These are phyloP conservation scores for Raphanus hybrid DNA, from an alignment of 441 rosid species.

Conservation along the genomic window DNA sequence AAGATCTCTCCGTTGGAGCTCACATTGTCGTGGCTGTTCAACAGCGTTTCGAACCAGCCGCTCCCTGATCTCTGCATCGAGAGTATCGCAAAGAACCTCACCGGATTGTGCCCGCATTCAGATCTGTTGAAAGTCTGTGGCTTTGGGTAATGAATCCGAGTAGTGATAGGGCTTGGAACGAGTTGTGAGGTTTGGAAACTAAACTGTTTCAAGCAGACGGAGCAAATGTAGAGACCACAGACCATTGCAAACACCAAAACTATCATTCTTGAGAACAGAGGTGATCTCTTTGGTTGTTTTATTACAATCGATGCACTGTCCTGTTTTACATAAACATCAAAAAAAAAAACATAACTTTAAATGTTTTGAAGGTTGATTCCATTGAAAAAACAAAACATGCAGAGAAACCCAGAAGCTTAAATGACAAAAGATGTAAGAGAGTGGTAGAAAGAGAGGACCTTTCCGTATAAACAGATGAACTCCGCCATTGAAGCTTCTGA, in stretches of 20 bases:
- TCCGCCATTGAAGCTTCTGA: constrained; percentile 55
- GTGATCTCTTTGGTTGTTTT: constrained; percentile 75
- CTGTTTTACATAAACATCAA: constrained; percentile 44
- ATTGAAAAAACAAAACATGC: no score
- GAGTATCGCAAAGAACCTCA: constrained; percentile 79
- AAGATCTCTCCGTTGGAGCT: constrained; percentile 98
- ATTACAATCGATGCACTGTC: constrained; percentile 56
- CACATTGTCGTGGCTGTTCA: constrained; percentile 85
- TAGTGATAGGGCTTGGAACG: constrained; percentile 41
- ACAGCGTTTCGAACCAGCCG: constrained; percentile 96
- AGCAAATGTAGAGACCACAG: constrained; percentile 73
- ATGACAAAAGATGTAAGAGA: no score
- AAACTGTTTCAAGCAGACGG: constrained; percentile 70
- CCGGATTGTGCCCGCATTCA: constrained; percentile 81
- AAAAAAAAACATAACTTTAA: background rate
- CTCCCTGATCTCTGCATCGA: constrained; percentile 99
- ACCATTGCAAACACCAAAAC: constrained; percentile 70
- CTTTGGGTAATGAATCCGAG: constrained; percentile 67
- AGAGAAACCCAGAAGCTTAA: no score
- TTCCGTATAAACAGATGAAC: constrained; percentile 51
- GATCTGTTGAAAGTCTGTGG: constrained; percentile 83
- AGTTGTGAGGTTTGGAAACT: constrained; percentile 50
- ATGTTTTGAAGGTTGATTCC: background rate
- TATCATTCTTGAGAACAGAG: constrained; percentile 68
- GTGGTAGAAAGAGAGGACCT: no score